Evolutionary conservation across 2,329 filamentous ascomycete species (phyloP).

Genomic region (Cladosporium sp.): DNA sequence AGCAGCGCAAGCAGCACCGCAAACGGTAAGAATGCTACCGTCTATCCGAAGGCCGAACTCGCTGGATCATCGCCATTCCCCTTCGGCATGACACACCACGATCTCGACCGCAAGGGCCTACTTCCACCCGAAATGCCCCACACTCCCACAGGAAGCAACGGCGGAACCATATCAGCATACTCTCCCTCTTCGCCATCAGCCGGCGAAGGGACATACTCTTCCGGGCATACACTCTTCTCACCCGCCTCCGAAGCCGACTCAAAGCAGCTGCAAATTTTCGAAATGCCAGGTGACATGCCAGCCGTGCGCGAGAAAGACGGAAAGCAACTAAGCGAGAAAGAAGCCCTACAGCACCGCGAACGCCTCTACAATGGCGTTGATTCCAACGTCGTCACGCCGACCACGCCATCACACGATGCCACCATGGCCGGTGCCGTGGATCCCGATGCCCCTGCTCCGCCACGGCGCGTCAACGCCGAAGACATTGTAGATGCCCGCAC

Average conservation of each 20-base stretch:
- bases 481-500: slow-evolving; percentile 21
- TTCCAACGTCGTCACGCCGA: slow-evolving; percentile 12
- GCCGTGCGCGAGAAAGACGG: slow-evolving; percentile 47
- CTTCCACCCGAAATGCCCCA: slow-evolving; percentile 17
- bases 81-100: slow-evolving; percentile 14
- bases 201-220: slow-evolving; percentile 26
- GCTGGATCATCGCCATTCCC: slow-evolving; percentile 22
- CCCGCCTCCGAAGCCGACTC: slow-evolving; percentile 27
- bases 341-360: slow-evolving; percentile 43
- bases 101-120: slow-evolving; percentile 18
- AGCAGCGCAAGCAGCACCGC: not conserved
- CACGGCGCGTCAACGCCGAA: slow-evolving; percentile 21
- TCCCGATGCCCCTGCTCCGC: slow-evolving; percentile 12
- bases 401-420: not conserved
- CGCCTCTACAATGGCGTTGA: slow-evolving; percentile 43
- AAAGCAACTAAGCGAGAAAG: slow-evolving; percentile 44
- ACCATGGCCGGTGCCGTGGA: not conserved
- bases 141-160: not conserved
- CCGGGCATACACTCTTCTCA: slow-evolving; percentile 19
- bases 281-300: slow-evolving; percentile 53
- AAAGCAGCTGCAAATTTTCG: slow-evolving; percentile 34
- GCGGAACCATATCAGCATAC: slow-evolving; percentile 14
- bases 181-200: slow-evolving; percentile 18
- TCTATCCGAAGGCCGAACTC: slow-evolving; percentile 45
- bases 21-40: slow-evolving; percentile 20